Evolutionary conservation across 805 yeast genomes (phyloP), one percentile per base, ranked within the genome.

Genomic region (Grigorovia humatica): DNA sequence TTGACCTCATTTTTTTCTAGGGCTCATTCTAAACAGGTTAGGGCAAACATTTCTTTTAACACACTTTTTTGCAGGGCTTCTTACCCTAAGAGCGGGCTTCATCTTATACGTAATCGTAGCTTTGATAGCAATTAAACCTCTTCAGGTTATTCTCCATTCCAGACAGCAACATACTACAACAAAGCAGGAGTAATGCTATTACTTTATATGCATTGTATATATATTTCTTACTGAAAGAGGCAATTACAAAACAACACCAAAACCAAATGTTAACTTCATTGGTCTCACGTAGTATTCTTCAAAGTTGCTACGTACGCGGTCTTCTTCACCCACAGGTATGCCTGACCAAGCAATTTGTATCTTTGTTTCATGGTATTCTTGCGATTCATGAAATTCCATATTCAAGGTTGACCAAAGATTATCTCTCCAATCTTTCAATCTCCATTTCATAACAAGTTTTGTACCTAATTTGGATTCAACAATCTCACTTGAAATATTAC

Each of bases 271-370:
- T 44, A 88, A 65, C 72, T 89, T 93, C 63, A 93, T 91, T 7
- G 96, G 80, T 69, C 84, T 83, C 49, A 93, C 82, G 66, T 93
- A 93, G 70, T 89, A 87, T 55, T 87, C 88, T 61, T 88, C 88
- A 64, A 93, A 91, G 68, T 91, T 93, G 43, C 75, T 78, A 62
- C 82, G 80, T 43, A 87, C 96, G 60, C 84, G 70, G 61, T 95
- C 93, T 64, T 93, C 98, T 66, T 93, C 95, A 13, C 98, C 99
- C 43, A 91, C 75, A 17, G 99, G 99, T 48, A 93, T 84, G 15
- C 97, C 97, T 17, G 80, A 74, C 80, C 91, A 88, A 45, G 76
- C 73, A 18, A 89, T 88, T 54, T 81, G 80, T 71, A 90, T 74
- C 53, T 77, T 81, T 2, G 99, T 93, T 60, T 89, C 97, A 45